A percentile compares a stretch with the other conserved stretches of the same genome.
These are phyloP conservation scores for Pleomassaria siparia DNA, from an alignment of 2,329 filamentous ascomycete species.

Conservation along the genomic window DNA sequence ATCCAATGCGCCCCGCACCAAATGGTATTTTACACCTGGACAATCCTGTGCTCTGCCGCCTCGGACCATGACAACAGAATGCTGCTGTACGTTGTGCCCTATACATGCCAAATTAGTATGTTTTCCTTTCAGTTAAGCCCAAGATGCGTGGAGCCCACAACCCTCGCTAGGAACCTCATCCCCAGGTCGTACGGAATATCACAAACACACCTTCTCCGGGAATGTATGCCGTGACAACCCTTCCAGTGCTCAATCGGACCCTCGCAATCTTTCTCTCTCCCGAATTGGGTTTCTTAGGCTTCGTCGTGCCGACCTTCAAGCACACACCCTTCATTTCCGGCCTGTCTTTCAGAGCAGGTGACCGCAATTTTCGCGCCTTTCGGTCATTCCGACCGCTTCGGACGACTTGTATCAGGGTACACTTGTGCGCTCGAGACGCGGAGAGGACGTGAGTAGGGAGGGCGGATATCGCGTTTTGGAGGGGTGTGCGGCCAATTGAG, in stretches of 20 bases:
- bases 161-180: neutral
- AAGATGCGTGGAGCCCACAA: too few relatives aligned
- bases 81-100: conserved; percentile 98
- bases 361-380: conserved; percentile 80
- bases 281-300: conserved; percentile 98
- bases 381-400: conserved; percentile 77
- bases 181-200: neutral
- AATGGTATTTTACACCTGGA: conserved; percentile 94
- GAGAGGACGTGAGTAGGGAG: conserved; percentile 41
- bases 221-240: conserved; percentile 89
- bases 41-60: conserved; percentile 95
- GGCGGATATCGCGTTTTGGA: conserved; percentile 12
- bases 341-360: conserved; percentile 75
- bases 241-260: conserved; percentile 83
- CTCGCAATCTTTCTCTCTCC: conserved; percentile 94
- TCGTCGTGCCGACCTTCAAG: conserved; percentile 87
- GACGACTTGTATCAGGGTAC: conserved; percentile 54
- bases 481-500: conserved; percentile 22
- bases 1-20: conserved; percentile 89
- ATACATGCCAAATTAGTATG: conserved; percentile 13
- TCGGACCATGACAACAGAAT: conserved; percentile 94
- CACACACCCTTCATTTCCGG: conserved; percentile 95
- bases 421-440: conserved; percentile 40
- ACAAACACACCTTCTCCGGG: conserved; percentile 73
- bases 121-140: too few relatives aligned